Conservation (phyloP, 495 filamentous ascomycete genomes). For the Xylaria intraflava region DNA sequence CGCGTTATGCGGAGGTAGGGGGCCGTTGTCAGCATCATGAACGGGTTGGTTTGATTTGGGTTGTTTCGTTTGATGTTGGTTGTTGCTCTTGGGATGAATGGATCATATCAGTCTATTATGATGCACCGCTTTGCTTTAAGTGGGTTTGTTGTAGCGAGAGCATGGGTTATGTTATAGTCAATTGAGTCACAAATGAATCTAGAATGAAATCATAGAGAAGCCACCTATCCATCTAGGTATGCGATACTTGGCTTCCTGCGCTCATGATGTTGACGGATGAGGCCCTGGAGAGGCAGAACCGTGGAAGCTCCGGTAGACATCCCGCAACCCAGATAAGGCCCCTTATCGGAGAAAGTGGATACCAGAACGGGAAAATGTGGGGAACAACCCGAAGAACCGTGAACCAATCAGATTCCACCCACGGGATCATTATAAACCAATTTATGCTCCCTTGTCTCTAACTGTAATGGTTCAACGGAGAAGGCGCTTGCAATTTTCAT, state of each 20-base stretch:
- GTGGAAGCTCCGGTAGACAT: too few species aligned
- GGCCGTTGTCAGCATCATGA: conserved; percentile 44
- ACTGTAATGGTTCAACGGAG: conserved; percentile 48
- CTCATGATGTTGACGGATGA: background rate
- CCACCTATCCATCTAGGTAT: background rate
- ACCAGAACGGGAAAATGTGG: too few species aligned
- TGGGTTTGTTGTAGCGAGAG: background rate
- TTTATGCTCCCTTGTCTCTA: background rate
- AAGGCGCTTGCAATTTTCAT: conserved; percentile 43
- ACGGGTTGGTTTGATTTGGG: conserved; percentile 3
- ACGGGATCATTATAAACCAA: conserved; percentile 14
- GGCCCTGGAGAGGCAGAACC: background rate
- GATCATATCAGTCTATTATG: background rate
- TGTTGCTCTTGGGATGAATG: background rate
- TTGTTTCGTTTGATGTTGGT: background rate
- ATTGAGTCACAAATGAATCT: background rate
- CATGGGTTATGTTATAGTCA: background rate
- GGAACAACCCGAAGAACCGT: background rate
- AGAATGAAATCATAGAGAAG: background rate
- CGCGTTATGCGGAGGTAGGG: conserved; percentile 58
- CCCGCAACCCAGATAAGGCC: too few species aligned
- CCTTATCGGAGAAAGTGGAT: too few species aligned
- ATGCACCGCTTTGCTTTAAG: background rate
- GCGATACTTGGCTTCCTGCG: too few species aligned
- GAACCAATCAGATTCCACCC: background rate